Base-by-base conservation (phyloP, 1,139 yeast species). In the Torulaspora pretoriensis region DNA sequence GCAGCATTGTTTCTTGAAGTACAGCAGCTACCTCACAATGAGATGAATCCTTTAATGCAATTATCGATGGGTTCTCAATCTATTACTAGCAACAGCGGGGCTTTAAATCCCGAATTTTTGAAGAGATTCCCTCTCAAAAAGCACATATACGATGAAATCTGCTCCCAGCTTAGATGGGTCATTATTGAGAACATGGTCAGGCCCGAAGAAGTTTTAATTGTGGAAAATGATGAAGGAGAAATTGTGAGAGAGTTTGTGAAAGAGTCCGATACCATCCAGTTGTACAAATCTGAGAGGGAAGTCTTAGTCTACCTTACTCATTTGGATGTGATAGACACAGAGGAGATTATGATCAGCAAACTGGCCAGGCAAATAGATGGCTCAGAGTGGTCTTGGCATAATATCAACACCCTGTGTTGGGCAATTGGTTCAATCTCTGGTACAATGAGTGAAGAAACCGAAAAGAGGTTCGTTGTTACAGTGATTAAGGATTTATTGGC, bases 371-470 rank as follows among this genome's bases (percentile, higher is more conserved):
- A 92, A 71, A 83, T 90, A 45, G 98, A 92, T 68, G 98, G 94
- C 46, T 75, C 86, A 49, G 98, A 94, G 70, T 92, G 99, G 99
- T 90, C 97, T 28, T 92, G 98, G 97, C 94, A 89, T 66, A 92
- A 90, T 63, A 85, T 92, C 59, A 92, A 92, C 66, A 92, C 97
- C 1, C 73, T 92, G 55, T 92, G 98, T 73, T 92, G 99, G 99
- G 99, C 99, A 5, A 94, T 92, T 66, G 99, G 99, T 49, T 90
- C 97, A 12, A 92, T 94, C 50, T 88, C 97, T 2, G 98, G 98
- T 64, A 88, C 98, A 1, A 92, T 92, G 98, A 89, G 87, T 64
- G 97, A 92, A 70, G 97, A 89, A 57, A 86, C 92, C 80, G 99
- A 92, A 67, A 92, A 90, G 70, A 78, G 94, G 59, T 92, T 92